Conservation (phyloP, 1,284 basidiomycete species). For the Porodaedalea pini region DNA sequence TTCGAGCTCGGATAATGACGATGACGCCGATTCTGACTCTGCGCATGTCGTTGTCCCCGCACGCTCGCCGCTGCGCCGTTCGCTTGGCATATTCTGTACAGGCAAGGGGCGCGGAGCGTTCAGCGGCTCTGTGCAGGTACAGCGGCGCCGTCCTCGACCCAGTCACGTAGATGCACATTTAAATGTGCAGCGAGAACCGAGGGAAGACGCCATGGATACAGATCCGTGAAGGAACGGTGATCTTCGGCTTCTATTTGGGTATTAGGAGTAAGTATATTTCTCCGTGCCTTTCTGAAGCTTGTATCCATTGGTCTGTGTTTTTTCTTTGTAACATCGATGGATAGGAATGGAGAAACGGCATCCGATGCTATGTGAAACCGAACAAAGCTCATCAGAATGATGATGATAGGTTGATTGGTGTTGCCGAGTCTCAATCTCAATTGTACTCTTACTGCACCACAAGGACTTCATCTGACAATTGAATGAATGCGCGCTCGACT, state of each 20-base stretch:
- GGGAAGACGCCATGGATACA: not conserved
- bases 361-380: not conserved
- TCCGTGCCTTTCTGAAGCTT: not conserved
- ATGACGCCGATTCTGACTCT: not conserved
- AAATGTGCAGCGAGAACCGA: not conserved
- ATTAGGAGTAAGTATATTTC: not conserved
- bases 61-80: conserved; percentile 11
- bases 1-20: conserved; percentile 3
- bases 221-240: not conserved
- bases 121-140: not conserved
- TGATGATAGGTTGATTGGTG: not conserved
- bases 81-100: conserved; percentile 20
- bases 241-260: not conserved
- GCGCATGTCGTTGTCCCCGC: conserved; percentile 5
- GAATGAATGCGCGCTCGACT: too few species aligned
- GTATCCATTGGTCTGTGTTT: not conserved
- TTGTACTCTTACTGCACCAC: not conserved
- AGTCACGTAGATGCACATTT: not conserved
- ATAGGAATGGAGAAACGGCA: not conserved
- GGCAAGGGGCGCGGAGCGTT: conserved; percentile 18
- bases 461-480: too few species aligned
- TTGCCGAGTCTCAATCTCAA: not conserved
- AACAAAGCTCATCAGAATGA: not conserved
- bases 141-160: not conserved
- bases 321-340: not conserved